Percentiles rank a stretch among this genome's conserved stretches.
These are phyloP conservation scores for Hydnomerulius pinastri DNA, from an alignment of 768 basidiomycete genomes.

Conservation along the genomic window DNA sequence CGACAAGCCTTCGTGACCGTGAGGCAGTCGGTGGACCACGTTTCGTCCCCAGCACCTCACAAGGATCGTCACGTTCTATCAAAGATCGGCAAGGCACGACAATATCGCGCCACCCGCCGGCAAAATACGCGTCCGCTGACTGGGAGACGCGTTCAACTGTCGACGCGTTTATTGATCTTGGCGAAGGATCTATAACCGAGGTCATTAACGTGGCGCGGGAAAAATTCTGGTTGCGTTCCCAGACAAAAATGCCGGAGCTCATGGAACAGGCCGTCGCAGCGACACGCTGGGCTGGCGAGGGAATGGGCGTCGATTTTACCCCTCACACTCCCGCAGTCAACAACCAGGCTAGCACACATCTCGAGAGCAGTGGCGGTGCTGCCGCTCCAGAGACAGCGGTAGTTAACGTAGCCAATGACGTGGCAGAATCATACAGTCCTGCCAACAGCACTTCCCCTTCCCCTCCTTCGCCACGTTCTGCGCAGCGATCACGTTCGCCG, in stretches of 20 bases:
- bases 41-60: conserved; percentile 24
- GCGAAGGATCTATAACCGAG: conserved; percentile 65
- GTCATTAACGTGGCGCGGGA: conserved; percentile 65
- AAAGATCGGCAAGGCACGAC: conserved; percentile 12
- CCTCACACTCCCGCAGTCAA: conserved; percentile 19
- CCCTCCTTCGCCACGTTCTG: conserved; percentile 25
- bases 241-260: conserved; percentile 67
- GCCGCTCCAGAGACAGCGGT: conserved; percentile 5
- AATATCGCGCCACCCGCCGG: conserved; percentile 25
- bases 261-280: conserved; percentile 71
- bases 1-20: conserved; percentile 47
- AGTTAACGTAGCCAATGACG: conserved; percentile 2
- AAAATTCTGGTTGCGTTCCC: conserved; percentile 65
- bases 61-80: conserved; percentile 5
- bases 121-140: conserved; percentile 41
- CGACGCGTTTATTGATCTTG: conserved; percentile 73
- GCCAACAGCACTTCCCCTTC: conserved; percentile 27
- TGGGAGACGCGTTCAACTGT: conserved; percentile 71
- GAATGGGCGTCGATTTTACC: conserved; percentile 32
- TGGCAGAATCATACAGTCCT: conserved; percentile 16
- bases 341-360: not conserved
- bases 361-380: conserved; percentile 2
- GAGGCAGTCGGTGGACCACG: conserved; percentile 57
- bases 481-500: conserved; percentile 31
- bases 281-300: conserved; percentile 43